Evolutionary conservation across 176 grass and related monocot genomes (phyloP).

Genomic region (Lolium perenne): DNA sequence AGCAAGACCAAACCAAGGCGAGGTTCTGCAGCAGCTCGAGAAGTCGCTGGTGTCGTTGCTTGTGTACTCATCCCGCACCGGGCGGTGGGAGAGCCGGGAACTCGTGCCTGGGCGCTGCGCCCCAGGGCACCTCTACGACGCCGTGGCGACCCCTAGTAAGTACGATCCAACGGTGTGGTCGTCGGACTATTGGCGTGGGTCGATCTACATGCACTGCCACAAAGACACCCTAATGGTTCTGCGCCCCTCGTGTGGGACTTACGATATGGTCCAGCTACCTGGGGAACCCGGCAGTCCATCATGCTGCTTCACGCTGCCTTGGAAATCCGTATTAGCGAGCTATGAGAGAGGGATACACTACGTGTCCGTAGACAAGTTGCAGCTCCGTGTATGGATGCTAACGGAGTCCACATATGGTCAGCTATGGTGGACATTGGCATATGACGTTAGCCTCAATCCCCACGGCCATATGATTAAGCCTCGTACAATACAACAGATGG

Average conservation of each 20-base stretch:
- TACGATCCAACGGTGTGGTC: background rate
- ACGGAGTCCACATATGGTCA: background rate
- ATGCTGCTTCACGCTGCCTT: background rate
- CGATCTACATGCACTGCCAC: background rate
- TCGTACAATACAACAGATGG: background rate
- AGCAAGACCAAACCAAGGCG: background rate
- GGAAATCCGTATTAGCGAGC: background rate
- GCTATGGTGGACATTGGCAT: slow-evolving; percentile 4
- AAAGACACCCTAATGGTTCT: background rate
- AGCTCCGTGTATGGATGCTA: background rate
- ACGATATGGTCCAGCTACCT: background rate
- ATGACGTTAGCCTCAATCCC: background rate
- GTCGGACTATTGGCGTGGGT: background rate
- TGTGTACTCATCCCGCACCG: background rate
- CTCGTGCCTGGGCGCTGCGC: background rate
- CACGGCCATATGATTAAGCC: background rate
- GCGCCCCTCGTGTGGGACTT: background rate
- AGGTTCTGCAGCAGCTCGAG: too few relatives aligned
- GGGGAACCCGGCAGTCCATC: background rate
- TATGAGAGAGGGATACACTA: slow-evolving; percentile 22
- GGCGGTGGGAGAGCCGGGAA: background rate
- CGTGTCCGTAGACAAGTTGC: background rate
- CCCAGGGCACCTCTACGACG: background rate
- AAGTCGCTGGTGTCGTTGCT: background rate
- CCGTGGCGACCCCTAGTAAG: background rate